Percentiles rank a stretch among this genome's conserved stretches.
Evolutionary conservation across 2,329 filamentous ascomycete species (phyloP).

Genomic region (Fusarium luffae): DNA sequence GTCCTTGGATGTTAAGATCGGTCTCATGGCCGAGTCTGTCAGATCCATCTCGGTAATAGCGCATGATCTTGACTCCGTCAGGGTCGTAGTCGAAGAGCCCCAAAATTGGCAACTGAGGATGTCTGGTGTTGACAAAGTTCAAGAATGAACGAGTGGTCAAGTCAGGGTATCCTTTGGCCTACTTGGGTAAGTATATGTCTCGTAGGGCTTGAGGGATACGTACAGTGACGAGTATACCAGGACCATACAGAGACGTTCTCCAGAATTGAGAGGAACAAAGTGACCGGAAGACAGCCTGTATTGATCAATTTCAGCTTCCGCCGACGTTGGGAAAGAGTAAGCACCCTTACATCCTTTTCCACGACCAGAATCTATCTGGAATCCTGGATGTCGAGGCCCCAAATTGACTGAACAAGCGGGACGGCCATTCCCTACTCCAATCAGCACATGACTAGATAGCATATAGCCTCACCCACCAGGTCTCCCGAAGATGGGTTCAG

Average conservation of each 20-base stretch:
- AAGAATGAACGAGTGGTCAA: constrained; percentile 75
- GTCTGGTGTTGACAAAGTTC: constrained; percentile 59
- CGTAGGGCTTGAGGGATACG: background rate
- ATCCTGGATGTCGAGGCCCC: constrained; percentile 59
- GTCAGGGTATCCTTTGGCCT: constrained; percentile 88
- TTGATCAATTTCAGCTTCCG: constrained; percentile 28
- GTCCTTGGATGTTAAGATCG: constrained; percentile 58
- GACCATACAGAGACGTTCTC: constrained; percentile 57
- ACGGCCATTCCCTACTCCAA: constrained; percentile 67
- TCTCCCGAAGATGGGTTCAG: constrained; percentile 49
- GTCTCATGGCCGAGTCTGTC: constrained; percentile 69
- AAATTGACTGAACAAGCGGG: constrained; percentile 63
- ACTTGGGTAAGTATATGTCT: background rate
- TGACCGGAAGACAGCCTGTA: constrained; percentile 78
- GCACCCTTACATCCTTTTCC: constrained; percentile 75
- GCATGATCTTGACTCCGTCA: constrained; percentile 78
- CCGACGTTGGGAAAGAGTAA: accelerated
- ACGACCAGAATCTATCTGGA: constrained; percentile 76
- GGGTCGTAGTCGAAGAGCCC: constrained; percentile 81
- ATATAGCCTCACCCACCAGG: constrained; percentile 37
- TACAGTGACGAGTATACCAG: constrained; percentile 77
- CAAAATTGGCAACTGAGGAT: constrained; percentile 66
- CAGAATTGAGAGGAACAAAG: constrained; percentile 69
- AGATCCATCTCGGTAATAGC: constrained; percentile 80
- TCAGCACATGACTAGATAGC: constrained; percentile 14